Conservation (phyloP, 306 rosid species). For the Cucumis sativus region DNA sequence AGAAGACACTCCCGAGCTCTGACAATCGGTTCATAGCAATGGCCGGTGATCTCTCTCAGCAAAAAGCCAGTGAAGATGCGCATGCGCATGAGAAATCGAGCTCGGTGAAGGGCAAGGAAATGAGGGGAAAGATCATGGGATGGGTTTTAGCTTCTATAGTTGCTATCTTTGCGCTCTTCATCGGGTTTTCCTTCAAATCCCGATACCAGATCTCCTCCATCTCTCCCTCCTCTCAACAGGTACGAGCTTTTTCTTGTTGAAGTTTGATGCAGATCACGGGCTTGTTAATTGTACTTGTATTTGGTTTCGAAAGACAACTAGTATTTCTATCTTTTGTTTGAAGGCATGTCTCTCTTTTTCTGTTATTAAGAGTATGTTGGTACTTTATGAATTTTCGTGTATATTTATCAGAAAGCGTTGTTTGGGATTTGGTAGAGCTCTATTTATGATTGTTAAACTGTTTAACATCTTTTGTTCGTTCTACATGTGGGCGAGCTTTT, state of each 20-base stretch:
- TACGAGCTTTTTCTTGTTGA: background rate
- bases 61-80: slow-evolving; percentile 1
- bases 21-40: background rate
- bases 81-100: background rate
- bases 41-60: background rate
- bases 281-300: background rate
- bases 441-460: background rate
- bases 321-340: background rate
- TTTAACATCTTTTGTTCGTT: background rate
- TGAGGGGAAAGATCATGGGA: background rate
- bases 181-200: background rate
- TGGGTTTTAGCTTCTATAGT: slow-evolving; percentile 1
- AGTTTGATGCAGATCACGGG: background rate
- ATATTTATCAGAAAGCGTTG: background rate
- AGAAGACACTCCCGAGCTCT: background rate
- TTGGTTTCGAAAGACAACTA: background rate
- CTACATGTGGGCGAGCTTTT: background rate
- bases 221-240: background rate
- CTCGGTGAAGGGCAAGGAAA: background rate
- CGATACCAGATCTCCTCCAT: background rate
- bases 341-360: background rate
- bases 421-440: background rate
- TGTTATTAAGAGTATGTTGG: background rate
- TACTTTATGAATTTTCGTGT: background rate
- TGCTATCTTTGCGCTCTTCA: background rate